Base-by-base conservation (phyloP, 768 basidiomycete genomes). In the Termitomyces sp. region DNA sequence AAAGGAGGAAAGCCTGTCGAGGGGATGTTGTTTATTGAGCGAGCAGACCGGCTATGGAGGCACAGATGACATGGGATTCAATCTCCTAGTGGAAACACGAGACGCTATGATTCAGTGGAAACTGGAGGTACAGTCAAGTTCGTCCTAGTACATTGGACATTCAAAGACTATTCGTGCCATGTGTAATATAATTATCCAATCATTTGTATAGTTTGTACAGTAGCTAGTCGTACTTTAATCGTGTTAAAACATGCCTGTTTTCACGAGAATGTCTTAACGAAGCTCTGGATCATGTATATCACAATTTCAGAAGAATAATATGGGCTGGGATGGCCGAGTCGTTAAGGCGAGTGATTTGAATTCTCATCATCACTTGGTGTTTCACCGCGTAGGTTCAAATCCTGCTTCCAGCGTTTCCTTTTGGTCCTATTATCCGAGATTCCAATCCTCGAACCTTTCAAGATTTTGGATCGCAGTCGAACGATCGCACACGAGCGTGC, bases 301-400 rank as follows among this genome's bases (percentile, higher is more conserved):
- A 39, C 29, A 29, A 29, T 29, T 3, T 9, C 29, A 29, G 5
- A 29, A 29, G 9, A 29, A 9, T 29, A 3, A 4, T 29, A 29
- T 15, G 25, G 68, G 77, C 76, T 79, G 77, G 75, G 75, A 88
- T 89, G 87, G 86, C 87, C 87, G 87, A 89, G 87, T 89, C 84
- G 87, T 89, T 89, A 88, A 89, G 87, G 87, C 86, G 87, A 88
- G 84, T 87, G 87, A 89, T 88, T 89, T 89, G 87, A 89, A 89
- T 71, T 53, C 16, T 39, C 64, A 72, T 68, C 66, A 88, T 88
- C 87, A 87, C 84, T 88, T 88, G 86, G 86, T 81, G 80, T 81
- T 83, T 85, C 80, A 82, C 87, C 87, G 87, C 87, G 85, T 86
- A 89, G 86, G 86, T 88, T 88, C 87, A 88, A 89, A 88, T 85